Evolutionary conservation across 179 eudicot genomes (phyloP), one percentile per base, ranked within the genome.

Genomic region (Monotropa hypopitys): DNA sequence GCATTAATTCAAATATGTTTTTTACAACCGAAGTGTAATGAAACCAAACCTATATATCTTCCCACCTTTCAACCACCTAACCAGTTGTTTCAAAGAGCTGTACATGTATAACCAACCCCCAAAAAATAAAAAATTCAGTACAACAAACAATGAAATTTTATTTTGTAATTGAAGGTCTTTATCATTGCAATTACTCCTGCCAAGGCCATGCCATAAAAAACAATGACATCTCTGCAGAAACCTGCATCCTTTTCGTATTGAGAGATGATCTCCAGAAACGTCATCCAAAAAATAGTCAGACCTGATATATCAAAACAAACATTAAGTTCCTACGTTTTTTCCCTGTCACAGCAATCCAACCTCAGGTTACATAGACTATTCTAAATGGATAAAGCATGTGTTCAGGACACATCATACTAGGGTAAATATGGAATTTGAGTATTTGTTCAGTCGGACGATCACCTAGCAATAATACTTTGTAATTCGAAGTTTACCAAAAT

Each of bases 21-120:
- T 59, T 7, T 3, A 59, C 66, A 69, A 43, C 50, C 4, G 15
- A 70, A 51, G 56, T 35, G n/a, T 10, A 16, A 28, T 9, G 26
- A 18, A 72, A 72, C 15, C 13, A 49, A 50, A 26, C 74, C 51
- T 71, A 16, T 28, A 50, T 72, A 21, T 50, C 26, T 72, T 32
- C 26, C 61, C 59, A 30, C 16, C 9, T 8, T 18, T 72, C 33
- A 3, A 50, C 75, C 50, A 47, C 51, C 28, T 49, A 49, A 8
- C 75, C 35, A 50, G 43, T 49, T 72, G 28, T 50, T 50, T 50
- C 61, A 72, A 72, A 72, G 61, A 30, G 59, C 75, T 72, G 62
- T 72, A 72, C 65, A 73, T 51, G 76, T 73, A 73, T 32, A 73
- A 21, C 21, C 7, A 26, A 7, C 70, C 59, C 65, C 43, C 59